Base-by-base conservation (phyloP, 805 yeast species). In the Metschnikowia hibisci region DNA sequence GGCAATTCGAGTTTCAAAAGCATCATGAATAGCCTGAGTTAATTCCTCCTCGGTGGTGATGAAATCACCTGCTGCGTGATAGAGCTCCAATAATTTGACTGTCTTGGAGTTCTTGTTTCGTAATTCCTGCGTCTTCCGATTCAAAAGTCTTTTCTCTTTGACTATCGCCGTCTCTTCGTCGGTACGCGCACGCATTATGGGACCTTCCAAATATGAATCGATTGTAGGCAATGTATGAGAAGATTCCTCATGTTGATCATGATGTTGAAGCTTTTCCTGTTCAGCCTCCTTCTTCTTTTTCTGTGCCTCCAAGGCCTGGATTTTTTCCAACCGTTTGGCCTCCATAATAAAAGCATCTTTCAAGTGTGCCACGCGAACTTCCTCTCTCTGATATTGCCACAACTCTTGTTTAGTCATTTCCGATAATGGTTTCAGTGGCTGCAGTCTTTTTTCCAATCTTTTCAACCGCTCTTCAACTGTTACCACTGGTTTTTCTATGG, bases 191-290 rank as follows among this genome's bases (percentile, higher is more conserved):
- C 84, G 76, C 72, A 90, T 77, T 47, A 88, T 66, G 12, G 91
- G 86, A 2, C 86, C 87, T 16, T 74, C 62, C 47, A 87, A 63
- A 50, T 80, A 73, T 30, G 76, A 72, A 54, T 84, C 88, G 44
- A 89, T 70, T 1, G 96, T 84, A 36, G 96, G 96, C 39, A 87
- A 69, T 1, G 96, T 87, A 56, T 83, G 74, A 54, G 71, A 68
- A 38, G 79, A 73, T 18, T 87, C 82, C 39, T 69, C 72, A 5
- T 76, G 63, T 50, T 72, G 74, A 42, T 73, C 74, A 41, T 67
- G 44, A 32, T 32, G 59, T 28, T 60, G 57, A 25, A 45, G 44
- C 18, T 68, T 67, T n/a, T 50, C 50, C 22, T 56, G 53, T 36
- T 56, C 52, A 23, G 51, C 47, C 34, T 60, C 65, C 11, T 33